A percentile compares a stretch with the other conserved stretches of the same genome.
Conservation (phyloP, 2,329 filamentous ascomycete genomes). For the Fusarium buxicola region DNA sequence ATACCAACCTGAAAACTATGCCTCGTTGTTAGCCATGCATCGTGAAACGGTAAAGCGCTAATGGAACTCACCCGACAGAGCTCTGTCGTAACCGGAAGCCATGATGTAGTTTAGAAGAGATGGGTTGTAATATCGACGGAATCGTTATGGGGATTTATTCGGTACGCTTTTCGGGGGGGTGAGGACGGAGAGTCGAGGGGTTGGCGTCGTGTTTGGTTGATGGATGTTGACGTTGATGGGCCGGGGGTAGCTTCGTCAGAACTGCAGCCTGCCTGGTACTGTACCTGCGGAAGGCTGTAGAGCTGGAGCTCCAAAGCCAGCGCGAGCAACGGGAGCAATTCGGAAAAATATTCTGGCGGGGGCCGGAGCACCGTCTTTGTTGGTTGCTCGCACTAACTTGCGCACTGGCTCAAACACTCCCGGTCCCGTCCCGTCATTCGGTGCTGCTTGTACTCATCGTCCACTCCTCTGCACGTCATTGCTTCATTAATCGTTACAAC, state of each 20-base stretch:
- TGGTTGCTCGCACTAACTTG: neutral
- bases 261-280: conserved; percentile 51
- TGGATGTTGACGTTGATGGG: conserved; percentile 42
- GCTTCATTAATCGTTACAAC: neutral
- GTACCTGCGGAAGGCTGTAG: conserved; percentile 44
- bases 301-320: conserved; percentile 47
- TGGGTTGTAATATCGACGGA: neutral
- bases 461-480: too few species aligned
- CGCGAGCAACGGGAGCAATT: conserved; percentile 7
- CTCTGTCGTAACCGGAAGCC: conserved; percentile 99
- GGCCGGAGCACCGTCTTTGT: conserved; percentile 22
- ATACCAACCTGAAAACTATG: conserved; percentile 83
- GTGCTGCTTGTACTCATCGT: too few species aligned
- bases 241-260: conserved; percentile 54
- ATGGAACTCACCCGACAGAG: conserved; percentile 86
- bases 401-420: neutral
- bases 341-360: conserved; percentile 49
- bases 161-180: conserved; percentile 15
- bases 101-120: conserved; percentile 55
- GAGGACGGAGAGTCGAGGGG: conserved; percentile 28
- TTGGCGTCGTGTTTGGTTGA: conserved; percentile 32
- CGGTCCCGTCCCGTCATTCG: neutral
- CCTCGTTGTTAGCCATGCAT: conserved; percentile 59
- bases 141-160: conserved; percentile 2
- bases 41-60: conserved; percentile 39